These are phyloP conservation scores for Pseudozyma thailandica DNA, from an alignment of 1,284 basidiomycete genomes.

Conservation along the genomic window DNA sequence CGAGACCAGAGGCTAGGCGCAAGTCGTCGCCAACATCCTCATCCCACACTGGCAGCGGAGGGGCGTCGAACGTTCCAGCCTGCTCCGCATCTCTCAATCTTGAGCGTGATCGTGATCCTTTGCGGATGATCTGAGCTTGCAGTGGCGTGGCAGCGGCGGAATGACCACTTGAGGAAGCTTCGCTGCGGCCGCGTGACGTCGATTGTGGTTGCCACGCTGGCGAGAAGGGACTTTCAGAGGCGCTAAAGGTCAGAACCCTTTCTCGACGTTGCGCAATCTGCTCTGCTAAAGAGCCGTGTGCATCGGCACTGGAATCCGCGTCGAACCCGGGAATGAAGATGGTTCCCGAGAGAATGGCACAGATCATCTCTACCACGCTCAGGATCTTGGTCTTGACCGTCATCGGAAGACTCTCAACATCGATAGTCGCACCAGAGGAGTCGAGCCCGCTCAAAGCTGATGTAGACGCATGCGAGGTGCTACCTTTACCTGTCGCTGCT, in stretches of 20 bases:
- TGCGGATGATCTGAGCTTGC: slow-evolving; percentile 47
- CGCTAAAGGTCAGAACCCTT: slow-evolving; percentile 33
- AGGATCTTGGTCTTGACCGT: slow-evolving; percentile 45
- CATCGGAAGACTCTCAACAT: slow-evolving; percentile 43
- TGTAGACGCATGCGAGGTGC: neutral
- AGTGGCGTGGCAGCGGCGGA: slow-evolving; percentile 10
- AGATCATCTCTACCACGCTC: slow-evolving; percentile 56
- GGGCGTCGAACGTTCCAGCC: slow-evolving; percentile 12
- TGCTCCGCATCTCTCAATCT: slow-evolving; percentile 29
- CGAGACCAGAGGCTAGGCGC: slow-evolving; percentile 6
- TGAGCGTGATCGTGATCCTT: slow-evolving; percentile 39
- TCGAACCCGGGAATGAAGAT: slow-evolving; percentile 45
- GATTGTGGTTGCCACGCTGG: slow-evolving; percentile 1
- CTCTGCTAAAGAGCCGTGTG: slow-evolving; percentile 13
- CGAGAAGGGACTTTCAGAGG: slow-evolving; percentile 29
- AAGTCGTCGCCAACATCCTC: slow-evolving; percentile 25
- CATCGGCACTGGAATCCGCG: neutral
- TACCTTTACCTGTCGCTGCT: neutral
- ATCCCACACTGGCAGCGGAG: slow-evolving; percentile 37
- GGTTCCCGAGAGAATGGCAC: slow-evolving; percentile 52
- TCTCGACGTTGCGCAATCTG: slow-evolving; percentile 42
- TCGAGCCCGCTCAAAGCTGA: neutral
- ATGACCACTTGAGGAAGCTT: slow-evolving; percentile 1
- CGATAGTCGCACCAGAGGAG: neutral
- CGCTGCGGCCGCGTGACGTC: slow-evolving; percentile 20